phyloP scores from a whole-genome alignment of 345 rosid genomes.

The Eucalyptus albens region DNA sequence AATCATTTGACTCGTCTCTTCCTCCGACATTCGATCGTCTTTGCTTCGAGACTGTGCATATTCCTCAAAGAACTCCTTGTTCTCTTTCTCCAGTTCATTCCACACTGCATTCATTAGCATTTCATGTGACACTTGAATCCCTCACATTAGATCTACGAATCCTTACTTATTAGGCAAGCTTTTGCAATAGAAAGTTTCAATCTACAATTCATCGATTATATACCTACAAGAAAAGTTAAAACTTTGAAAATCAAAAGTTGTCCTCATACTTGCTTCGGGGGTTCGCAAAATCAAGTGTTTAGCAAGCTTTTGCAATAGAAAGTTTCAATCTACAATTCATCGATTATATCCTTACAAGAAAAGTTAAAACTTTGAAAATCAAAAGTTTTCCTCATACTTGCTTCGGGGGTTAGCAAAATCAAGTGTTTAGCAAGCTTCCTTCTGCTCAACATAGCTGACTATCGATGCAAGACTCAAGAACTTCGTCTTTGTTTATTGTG shows the following conservation, averaged over 20 bases:
- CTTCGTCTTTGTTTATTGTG: background rate
- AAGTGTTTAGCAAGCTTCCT: background rate
- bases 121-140: background rate
- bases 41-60: slow-evolving; percentile 51
- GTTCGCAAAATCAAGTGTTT: background rate
- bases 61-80: slow-evolving; percentile 77
- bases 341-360: background rate
- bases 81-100: slow-evolving; percentile 89
- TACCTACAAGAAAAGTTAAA: background rate
- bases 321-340: background rate
- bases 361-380: background rate
- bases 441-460: background rate
- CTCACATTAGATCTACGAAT: background rate
- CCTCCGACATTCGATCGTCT: slow-evolving; percentile 67
- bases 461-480: background rate
- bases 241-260: background rate
- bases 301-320: background rate
- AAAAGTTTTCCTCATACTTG: background rate
- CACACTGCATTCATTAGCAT: slow-evolving; percentile 35
- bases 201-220: background rate
- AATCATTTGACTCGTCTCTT: slow-evolving; percentile 75
- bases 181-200: background rate
- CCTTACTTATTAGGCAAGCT: background rate
- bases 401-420: background rate
- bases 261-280: background rate